Conservation (phyloP, 2,329 filamentous ascomycete genomes). For the Fusarium sp. region DNA sequence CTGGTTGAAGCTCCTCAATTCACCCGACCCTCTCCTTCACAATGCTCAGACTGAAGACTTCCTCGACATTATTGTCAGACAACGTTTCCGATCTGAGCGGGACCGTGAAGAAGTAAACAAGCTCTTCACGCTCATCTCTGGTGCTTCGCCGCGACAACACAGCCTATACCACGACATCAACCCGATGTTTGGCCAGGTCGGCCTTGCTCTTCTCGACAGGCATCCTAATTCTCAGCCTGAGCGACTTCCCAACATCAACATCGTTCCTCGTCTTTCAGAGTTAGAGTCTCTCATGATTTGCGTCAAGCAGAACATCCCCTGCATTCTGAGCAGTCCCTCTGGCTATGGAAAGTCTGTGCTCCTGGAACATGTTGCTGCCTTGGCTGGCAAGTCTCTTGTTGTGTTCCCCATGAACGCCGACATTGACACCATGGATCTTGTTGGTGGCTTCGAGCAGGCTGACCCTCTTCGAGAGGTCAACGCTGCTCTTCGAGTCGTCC, state of each 20-base stretch:
- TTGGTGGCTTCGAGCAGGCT: conserved; percentile 95
- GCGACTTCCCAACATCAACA: conserved; percentile 62
- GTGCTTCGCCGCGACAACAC: conserved; percentile 61
- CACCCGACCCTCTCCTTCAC: conserved; percentile 68
- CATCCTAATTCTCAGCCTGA: conserved; percentile 66
- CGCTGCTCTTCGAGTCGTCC: conserved; percentile 62
- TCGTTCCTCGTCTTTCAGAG: conserved; percentile 71
- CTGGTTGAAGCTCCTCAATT: conserved; percentile 77
- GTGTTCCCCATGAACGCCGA: conserved; percentile 94
- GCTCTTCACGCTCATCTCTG: conserved; percentile 76
- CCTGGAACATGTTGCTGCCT: conserved; percentile 82
- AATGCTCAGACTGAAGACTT: conserved; percentile 77
- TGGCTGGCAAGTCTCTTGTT: conserved; percentile 80
- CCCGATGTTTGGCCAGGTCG: conserved; percentile 78
- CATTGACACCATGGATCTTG: conserved; percentile 95
- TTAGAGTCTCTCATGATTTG: conserved; percentile 91
- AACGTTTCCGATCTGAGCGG: conserved; percentile 81
- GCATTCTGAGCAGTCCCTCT: conserved; percentile 86
- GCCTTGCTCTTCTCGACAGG: conserved; percentile 77
- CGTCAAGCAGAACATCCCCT: conserved; percentile 86
- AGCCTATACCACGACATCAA: conserved; percentile 80
- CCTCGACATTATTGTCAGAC: conserved; percentile 83
- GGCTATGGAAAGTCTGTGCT: conserved; percentile 89
- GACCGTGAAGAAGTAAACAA: conserved; percentile 76
- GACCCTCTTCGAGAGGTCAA: conserved; percentile 82